Conservation (phyloP, 2,329 filamentous ascomycete genomes). For the Colletotrichum filicis region DNA sequence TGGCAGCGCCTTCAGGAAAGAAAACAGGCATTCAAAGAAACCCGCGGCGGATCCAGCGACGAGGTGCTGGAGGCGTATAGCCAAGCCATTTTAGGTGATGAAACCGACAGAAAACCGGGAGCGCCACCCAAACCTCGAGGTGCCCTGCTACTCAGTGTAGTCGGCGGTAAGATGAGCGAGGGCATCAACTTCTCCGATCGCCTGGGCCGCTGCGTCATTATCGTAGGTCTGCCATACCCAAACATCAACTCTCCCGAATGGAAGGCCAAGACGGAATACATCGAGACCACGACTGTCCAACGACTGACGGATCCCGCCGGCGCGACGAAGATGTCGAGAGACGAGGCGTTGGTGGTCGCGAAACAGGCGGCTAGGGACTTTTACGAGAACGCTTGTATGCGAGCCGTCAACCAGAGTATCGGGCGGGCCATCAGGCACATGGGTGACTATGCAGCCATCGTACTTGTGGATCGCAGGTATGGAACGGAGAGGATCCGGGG, state of each 20-base stretch:
- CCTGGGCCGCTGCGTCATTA: slow-evolving; percentile 87
- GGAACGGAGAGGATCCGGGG: slow-evolving; percentile 75
- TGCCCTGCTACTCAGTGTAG: slow-evolving; percentile 86
- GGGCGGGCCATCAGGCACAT: slow-evolving; percentile 90
- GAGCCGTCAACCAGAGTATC: slow-evolving; percentile 96
- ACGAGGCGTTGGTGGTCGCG: slow-evolving; percentile 48
- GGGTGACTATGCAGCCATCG: slow-evolving; percentile 89
- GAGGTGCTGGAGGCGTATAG: slow-evolving; percentile 80
- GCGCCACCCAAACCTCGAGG: slow-evolving; percentile 57
- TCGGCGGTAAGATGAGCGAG: slow-evolving; percentile 95
- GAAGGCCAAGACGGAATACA: slow-evolving; percentile 90
- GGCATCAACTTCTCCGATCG: slow-evolving; percentile 98
- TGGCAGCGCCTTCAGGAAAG: slow-evolving; percentile 68
- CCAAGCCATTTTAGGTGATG: slow-evolving; percentile 67
- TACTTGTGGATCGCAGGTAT: slow-evolving; percentile 86
- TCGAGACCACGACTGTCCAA: slow-evolving; percentile 70
- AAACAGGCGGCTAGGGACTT: slow-evolving; percentile 78
- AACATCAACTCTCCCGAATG: slow-evolving; percentile 91
- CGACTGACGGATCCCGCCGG: slow-evolving; percentile 47
- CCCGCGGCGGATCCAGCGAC: slow-evolving; percentile 68
- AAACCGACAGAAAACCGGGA: neutral
- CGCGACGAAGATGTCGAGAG: slow-evolving; percentile 31
- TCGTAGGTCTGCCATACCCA: slow-evolving; percentile 93
- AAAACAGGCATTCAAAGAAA: slow-evolving; percentile 73
- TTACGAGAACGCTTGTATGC: slow-evolving; percentile 96